A percentile compares a stretch with the other conserved stretches of the same genome.
Evolutionary conservation across 73 alveolate genomes (phyloP).

Genomic region (Paramecium primaurelia): DNA sequence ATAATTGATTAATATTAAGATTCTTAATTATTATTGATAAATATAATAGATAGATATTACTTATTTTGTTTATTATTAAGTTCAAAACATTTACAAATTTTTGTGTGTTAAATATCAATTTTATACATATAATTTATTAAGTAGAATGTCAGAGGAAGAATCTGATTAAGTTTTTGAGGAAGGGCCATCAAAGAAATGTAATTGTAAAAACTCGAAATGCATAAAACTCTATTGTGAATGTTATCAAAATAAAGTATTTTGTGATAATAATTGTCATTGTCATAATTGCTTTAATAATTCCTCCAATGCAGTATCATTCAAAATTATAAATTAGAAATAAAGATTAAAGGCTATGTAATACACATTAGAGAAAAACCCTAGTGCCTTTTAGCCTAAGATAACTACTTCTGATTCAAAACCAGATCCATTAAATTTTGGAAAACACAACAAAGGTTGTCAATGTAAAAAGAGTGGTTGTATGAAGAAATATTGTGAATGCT

Average conservation of each 20-base stretch:
- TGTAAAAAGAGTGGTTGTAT: constrained; percentile 93
- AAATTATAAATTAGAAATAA: constrained; percentile 7
- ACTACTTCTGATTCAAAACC: constrained; percentile 69
- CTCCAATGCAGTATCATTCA: constrained; percentile 16
- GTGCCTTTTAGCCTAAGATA: constrained; percentile 64
- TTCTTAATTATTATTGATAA: background rate
- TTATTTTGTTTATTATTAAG: background rate
- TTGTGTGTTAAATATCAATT: background rate
- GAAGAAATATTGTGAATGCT: constrained; percentile 97
- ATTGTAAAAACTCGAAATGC: constrained; percentile 91
- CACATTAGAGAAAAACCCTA: constrained; percentile 66
- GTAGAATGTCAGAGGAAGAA: background rate
- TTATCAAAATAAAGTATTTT: constrained; percentile 43
- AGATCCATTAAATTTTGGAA: constrained; percentile 67
- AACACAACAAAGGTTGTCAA: constrained; percentile 87
- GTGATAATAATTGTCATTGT: constrained; percentile 69
- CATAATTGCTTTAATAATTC: constrained; percentile 73
- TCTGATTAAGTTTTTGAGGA: background rate
- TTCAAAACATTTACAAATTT: background rate
- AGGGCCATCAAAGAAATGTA: constrained; percentile 72
- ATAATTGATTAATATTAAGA: background rate
- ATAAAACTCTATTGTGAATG: constrained; percentile 96
- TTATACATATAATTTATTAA: background rate
- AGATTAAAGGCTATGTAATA: constrained; percentile 62
- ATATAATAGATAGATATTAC: background rate